phyloP scores from a whole-genome alignment of 1,284 basidiomycete genomes.

The Trametes versicolor region DNA sequence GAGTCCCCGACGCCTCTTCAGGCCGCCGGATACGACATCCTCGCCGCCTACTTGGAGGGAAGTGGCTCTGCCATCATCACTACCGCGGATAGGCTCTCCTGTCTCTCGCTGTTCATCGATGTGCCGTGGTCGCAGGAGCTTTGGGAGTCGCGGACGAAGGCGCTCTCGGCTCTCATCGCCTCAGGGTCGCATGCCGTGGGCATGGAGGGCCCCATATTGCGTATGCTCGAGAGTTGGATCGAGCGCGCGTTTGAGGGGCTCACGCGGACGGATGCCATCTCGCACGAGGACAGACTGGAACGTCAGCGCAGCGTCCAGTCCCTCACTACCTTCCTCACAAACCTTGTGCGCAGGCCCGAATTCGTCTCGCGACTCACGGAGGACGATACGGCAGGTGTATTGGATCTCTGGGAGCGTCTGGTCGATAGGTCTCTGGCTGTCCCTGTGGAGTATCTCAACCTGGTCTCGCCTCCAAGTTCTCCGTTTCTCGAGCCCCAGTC shows the following conservation, averaged over 20 bases:
- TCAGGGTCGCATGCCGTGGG: slow-evolving; percentile 69
- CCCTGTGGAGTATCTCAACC: slow-evolving; percentile 42
- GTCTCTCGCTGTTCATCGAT: slow-evolving; percentile 68
- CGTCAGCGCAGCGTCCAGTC: slow-evolving; percentile 69
- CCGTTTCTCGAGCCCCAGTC: slow-evolving; percentile 41
- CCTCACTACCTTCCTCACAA: slow-evolving; percentile 64
- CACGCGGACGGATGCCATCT: slow-evolving; percentile 46
- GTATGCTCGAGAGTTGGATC: slow-evolving; percentile 70
- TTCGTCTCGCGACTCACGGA: slow-evolving; percentile 68
- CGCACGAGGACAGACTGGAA: slow-evolving; percentile 59
- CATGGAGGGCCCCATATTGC: slow-evolving; percentile 65
- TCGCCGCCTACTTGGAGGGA: slow-evolving; percentile 72
- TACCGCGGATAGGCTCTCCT: slow-evolving; percentile 67
- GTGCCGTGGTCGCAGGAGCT: slow-evolving; percentile 67
- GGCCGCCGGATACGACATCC: slow-evolving; percentile 73
- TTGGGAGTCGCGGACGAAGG: slow-evolving; percentile 76
- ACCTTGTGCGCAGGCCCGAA: slow-evolving; percentile 58
- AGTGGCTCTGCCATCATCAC: slow-evolving; percentile 53
- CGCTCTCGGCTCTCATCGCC: slow-evolving; percentile 67
- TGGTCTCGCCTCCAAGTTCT: slow-evolving; percentile 40
- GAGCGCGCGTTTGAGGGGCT: slow-evolving; percentile 67
- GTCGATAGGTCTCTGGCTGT: slow-evolving; percentile 63
- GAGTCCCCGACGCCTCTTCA: slow-evolving; percentile 65
- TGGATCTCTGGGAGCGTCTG: slow-evolving; percentile 66
- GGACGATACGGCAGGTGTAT: slow-evolving; percentile 58